Evolutionary conservation across 2,329 filamentous ascomycete genomes (phyloP).

Genomic region (Phaeomoniella chlamydospora): DNA sequence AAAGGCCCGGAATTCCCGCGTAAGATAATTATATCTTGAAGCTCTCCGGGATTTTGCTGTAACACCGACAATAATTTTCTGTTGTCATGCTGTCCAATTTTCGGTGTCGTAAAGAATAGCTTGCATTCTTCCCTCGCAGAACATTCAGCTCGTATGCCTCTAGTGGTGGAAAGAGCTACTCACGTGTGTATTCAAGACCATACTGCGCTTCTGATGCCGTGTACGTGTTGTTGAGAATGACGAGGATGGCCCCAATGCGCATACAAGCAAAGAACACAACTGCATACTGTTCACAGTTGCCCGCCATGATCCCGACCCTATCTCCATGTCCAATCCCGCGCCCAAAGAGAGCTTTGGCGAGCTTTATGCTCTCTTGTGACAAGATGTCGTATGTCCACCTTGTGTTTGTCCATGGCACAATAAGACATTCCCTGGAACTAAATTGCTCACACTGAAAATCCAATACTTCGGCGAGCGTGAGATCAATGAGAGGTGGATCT

Average conservation of each 20-base stretch:
- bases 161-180: conserved; percentile 12
- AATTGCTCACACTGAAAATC: conserved; percentile 55
- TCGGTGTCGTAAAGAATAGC: conserved; percentile 57
- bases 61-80: conserved; percentile 41
- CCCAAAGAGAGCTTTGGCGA: conserved; percentile 52
- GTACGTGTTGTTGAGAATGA: conserved; percentile 74
- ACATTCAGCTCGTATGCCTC: conserved; percentile 1
- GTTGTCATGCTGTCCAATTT: conserved; percentile 54
- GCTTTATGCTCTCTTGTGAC: conserved; percentile 43
- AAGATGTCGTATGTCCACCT: conserved; percentile 59
- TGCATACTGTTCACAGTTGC: conserved; percentile 43
- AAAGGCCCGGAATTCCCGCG: conserved; percentile 40
- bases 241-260: conserved; percentile 50
- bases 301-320: conserved; percentile 60
- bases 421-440: conserved; percentile 50
- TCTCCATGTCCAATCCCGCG: conserved; percentile 55
- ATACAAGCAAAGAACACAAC: conserved; percentile 61
- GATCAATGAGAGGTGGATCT: conserved; percentile 53
- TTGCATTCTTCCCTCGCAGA: conserved; percentile 42
- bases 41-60: conserved; percentile 22
- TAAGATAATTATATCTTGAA: conserved; percentile 45
- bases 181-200: conserved; percentile 56
- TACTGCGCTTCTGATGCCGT: conserved; percentile 59
- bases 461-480: conserved; percentile 59
- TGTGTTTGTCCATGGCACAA: conserved; percentile 62